Percentiles rank a stretch among this genome's conserved stretches.
phyloP scores from a whole-genome alignment of 2,329 filamentous ascomycete genomes.

The Botrytis fabae region DNA sequence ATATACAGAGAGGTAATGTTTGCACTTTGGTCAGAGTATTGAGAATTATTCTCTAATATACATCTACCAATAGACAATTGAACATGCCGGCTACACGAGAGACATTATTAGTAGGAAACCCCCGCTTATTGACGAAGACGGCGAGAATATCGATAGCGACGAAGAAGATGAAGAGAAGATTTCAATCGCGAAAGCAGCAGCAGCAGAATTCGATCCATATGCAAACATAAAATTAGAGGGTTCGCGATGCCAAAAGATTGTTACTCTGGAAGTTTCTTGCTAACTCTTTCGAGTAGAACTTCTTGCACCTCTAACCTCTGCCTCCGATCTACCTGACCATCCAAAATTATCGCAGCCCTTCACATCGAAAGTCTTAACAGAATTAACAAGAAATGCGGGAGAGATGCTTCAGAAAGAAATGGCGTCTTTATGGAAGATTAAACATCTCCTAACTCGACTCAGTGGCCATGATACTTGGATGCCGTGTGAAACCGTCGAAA shows the following conservation, averaged over 20 bases:
- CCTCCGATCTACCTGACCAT: conserved; percentile 73
- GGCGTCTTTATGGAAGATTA: conserved; percentile 69
- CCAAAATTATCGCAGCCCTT: conserved; percentile 74
- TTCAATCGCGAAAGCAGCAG: conserved; percentile 57
- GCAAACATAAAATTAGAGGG: conserved; percentile 69
- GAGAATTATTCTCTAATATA: not conserved
- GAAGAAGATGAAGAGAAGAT: conserved; percentile 65
- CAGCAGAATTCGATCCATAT: conserved; percentile 74
- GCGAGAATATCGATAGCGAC: conserved; percentile 72
- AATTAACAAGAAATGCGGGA: conserved; percentile 68
- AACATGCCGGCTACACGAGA: conserved; percentile 71
- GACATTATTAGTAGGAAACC: conserved; percentile 75
- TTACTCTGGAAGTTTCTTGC: conserved; percentile 9
- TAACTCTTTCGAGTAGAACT: conserved; percentile 54
- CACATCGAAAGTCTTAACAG: conserved; percentile 69
- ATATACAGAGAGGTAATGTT: conserved; percentile 68
- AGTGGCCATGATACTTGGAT: conserved; percentile 73
- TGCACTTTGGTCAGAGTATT: not conserved
- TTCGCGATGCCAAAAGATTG: conserved; percentile 45
- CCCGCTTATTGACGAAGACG: conserved; percentile 72
- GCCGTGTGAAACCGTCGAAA: conserved; percentile 59
- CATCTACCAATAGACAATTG: conserved; percentile 56
- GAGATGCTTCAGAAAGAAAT: conserved; percentile 76
- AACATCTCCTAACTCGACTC: conserved; percentile 70
- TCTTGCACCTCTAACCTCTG: conserved; percentile 71